A percentile compares a stretch with the other conserved stretches of the same genome.
phyloP scores from a whole-genome alignment of 164 flowering plant genomes.

The Nymphaea thermarum region DNA sequence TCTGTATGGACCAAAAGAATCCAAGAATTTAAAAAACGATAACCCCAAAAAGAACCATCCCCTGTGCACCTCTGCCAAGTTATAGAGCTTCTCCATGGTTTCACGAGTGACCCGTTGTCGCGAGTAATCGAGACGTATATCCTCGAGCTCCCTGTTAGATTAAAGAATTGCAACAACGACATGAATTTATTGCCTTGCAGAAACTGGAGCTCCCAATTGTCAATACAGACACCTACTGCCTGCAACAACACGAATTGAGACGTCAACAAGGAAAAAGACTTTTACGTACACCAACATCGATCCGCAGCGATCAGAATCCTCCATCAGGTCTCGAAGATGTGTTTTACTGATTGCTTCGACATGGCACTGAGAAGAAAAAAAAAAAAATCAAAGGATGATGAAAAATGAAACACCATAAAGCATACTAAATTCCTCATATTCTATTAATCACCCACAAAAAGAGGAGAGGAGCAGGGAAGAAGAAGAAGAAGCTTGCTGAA shows the following conservation, averaged over 20 bases:
- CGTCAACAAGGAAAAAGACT: not conserved
- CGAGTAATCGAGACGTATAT: constrained; percentile 72
- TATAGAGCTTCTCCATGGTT: constrained; percentile 54
- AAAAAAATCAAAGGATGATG: not conserved
- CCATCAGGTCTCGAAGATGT: constrained; percentile 81
- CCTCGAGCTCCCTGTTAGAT: constrained; percentile 64
- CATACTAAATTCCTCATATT: too few relatives aligned
- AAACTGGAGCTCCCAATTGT: too few relatives aligned
- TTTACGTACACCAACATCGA: constrained; percentile 75
- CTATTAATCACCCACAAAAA: not conserved
- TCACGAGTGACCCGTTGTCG: constrained; percentile 58
- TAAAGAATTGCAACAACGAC: not conserved
- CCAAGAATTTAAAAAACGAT: not conserved
- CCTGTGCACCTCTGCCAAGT: constrained; percentile 58
- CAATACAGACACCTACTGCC: too few relatives aligned
- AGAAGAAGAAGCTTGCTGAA: not conserved
- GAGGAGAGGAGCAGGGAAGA: not conserved
- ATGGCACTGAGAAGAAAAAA: constrained; percentile 41
- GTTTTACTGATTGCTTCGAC: constrained; percentile 64
- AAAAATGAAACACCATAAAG: not conserved
- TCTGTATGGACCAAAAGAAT: too few relatives aligned
- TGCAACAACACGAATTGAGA: not conserved
- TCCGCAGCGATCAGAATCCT: constrained; percentile 52
- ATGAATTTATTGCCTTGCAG: too few relatives aligned
- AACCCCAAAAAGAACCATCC: not conserved